Base-by-base conservation (phyloP, 768 basidiomycete genomes). In the Chalciporus piperatus region DNA sequence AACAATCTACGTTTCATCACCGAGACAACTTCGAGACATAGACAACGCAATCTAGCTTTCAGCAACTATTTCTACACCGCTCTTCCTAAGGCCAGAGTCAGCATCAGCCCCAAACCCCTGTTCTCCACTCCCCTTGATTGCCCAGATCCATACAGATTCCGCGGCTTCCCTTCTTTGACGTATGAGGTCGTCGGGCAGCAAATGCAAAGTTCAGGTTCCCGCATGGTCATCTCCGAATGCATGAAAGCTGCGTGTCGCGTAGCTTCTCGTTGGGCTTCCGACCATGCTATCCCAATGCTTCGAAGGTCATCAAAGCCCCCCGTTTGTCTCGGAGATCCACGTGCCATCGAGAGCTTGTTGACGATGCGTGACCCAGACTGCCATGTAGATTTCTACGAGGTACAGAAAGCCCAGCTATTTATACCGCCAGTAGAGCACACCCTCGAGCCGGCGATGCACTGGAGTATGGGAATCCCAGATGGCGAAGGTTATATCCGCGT, bases 211-310 rank as follows among this genome's bases (percentile, higher is more conserved):
- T 32, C 38, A 2, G 82, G 84, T 22, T 57, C 87, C 16, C 77
- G 80, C 38, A 59, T 65, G 42, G 60, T 92, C 47, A 83, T 99
- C 11, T 74, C 84, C 0, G 93, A 97, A 67, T 74, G 78, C 59
- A 94, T 94, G 86, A 88, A 92, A 61, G 62, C 85, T 16, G 92
- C 91, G 0, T 85, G 83, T 43, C 82, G 85, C 2, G 74, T 85
- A 1, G 85, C 88, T 1, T 95, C 93, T 23, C 74, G 72, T 37
- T 93, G 90, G 71, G 81, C 80, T 50, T 54, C 64, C 17, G 85
- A 88, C 10, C 76, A 73, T 14, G 71, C 72, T 4, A 53, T 96
- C 28, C 84, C 87, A 3, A 74, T 83, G 39, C 62, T 91, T 6
- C 87, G 87, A 44, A 81, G 93, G 17, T 59, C 69, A 3, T 62